These are phyloP conservation scores for Leccinum sublutescens DNA, from an alignment of 768 basidiomycete genomes.

Conservation along the genomic window DNA sequence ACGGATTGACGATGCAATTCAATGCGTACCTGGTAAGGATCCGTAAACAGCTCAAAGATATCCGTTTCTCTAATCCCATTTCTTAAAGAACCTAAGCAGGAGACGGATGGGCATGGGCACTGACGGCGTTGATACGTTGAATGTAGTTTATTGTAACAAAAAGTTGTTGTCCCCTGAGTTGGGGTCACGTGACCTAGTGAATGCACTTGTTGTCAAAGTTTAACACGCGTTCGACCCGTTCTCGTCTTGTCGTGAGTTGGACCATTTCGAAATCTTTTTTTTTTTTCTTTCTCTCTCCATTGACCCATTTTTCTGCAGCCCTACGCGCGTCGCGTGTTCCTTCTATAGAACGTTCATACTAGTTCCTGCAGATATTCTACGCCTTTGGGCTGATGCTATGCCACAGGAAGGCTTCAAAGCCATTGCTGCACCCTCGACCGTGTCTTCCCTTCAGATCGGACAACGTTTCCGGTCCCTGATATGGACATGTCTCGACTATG, in stretches of 20 bases:
- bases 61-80: slow-evolving; percentile 17
- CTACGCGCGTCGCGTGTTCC: slow-evolving; percentile 9
- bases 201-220: slow-evolving; percentile 20
- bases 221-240: slow-evolving; percentile 19
- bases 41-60: slow-evolving; percentile 1
- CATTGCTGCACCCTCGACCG: slow-evolving; percentile 31
- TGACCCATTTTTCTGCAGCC: slow-evolving; percentile 6
- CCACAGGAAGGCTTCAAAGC: slow-evolving; percentile 48
- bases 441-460: slow-evolving; percentile 55
- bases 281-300: slow-evolving; percentile 3
- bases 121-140: slow-evolving; percentile 31
- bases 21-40: slow-evolving; percentile 77
- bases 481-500: slow-evolving; percentile 83
- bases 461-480: slow-evolving; percentile 71
- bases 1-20: slow-evolving; percentile 95
- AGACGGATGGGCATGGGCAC: slow-evolving; percentile 76
- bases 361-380: slow-evolving; percentile 24
- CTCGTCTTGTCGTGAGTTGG: slow-evolving; percentile 9
- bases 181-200: slow-evolving; percentile 30
- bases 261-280: slow-evolving; percentile 20
- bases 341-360: slow-evolving; percentile 16
- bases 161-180: neutral
- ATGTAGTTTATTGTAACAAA: neutral
- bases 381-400: slow-evolving; percentile 45
- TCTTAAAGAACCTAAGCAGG: slow-evolving; percentile 63